Evolutionary conservation across 1,284 basidiomycete genomes (phyloP).

Genomic region (Schizophyllum amplum): DNA sequence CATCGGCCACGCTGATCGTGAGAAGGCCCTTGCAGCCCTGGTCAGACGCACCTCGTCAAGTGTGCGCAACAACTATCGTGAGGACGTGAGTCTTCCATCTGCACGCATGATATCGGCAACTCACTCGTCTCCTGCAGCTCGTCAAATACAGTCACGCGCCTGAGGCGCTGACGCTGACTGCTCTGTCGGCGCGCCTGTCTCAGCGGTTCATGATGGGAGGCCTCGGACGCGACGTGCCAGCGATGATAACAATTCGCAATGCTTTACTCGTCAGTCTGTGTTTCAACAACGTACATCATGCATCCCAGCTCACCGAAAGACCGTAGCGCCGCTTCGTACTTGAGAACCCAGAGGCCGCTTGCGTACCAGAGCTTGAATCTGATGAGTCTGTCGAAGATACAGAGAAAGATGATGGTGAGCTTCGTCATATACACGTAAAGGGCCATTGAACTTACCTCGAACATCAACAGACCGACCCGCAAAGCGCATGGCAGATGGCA

Average conservation of each 20-base stretch:
- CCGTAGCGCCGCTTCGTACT: slow-evolving; percentile 1
- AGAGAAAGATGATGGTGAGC: no score
- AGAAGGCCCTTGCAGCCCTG: not conserved
- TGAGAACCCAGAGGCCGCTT: not conserved
- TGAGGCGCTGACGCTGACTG: no score
- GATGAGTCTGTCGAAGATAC: not conserved
- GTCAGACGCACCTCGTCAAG: not conserved
- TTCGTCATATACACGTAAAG: no score
- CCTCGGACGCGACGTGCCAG: no score
- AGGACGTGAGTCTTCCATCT: not conserved
- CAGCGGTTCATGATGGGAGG: no score
- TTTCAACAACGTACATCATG: no score
- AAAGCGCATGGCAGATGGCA: slow-evolving; percentile 1
- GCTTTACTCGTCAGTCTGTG: slow-evolving; percentile 1
- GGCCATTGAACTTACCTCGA: no score
- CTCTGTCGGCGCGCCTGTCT: no score
- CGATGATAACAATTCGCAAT: not conserved
- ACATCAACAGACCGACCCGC: not conserved
- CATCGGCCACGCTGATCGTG: not conserved
- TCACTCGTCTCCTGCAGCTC: no score
- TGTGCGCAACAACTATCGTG: slow-evolving; percentile 1
- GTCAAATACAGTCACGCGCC: no score
- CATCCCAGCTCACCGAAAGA: not conserved
- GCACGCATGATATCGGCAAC: no score
- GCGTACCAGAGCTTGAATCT: not conserved